These are phyloP conservation scores for Metschnikowia dekortorum DNA, from an alignment of 805 yeast genomes.

Conservation along the genomic window DNA sequence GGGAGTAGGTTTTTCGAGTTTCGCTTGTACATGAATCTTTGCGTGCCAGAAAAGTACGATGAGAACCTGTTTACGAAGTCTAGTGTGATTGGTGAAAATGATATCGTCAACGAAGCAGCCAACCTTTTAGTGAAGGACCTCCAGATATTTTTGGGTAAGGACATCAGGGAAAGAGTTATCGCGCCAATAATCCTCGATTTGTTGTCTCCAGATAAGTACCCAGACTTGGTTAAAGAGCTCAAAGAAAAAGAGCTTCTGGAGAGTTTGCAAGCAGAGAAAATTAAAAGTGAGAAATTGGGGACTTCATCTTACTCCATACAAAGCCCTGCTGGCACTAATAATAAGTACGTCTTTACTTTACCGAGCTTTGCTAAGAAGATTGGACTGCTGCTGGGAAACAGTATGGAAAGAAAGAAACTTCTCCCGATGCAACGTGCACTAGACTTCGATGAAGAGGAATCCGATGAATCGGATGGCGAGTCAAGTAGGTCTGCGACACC, in stretches of 20 bases:
- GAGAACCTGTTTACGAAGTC: slow-evolving; percentile 15
- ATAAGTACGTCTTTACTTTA: slow-evolving; percentile 15
- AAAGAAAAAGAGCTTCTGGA: slow-evolving; percentile 22
- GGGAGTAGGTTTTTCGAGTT: slow-evolving; percentile 48
- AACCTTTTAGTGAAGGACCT: slow-evolving; percentile 59
- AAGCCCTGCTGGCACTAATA: slow-evolving; percentile 2
- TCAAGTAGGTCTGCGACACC: slow-evolving; percentile 37
- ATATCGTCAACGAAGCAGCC: slow-evolving; percentile 55
- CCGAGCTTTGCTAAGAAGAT: slow-evolving; percentile 36
- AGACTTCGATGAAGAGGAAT: slow-evolving; percentile 39
- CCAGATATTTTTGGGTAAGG: slow-evolving; percentile 57
- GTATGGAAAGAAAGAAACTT: slow-evolving; percentile 22
- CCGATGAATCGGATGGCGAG: slow-evolving; percentile 31
- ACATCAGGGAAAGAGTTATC: slow-evolving; percentile 66
- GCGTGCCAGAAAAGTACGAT: slow-evolving; percentile 43
- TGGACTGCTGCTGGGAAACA: slow-evolving; percentile 23
- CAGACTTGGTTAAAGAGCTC: slow-evolving; percentile 39
- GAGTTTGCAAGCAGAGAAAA: slow-evolving; percentile 11
- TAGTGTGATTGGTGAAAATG: slow-evolving; percentile 17
- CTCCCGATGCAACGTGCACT: slow-evolving; percentile 55
- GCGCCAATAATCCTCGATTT: slow-evolving; percentile 64
- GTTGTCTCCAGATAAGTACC: slow-evolving; percentile 56
- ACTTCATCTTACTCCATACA: neutral
- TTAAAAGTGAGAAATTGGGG: slow-evolving; percentile 6
- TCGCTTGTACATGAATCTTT: slow-evolving; percentile 54